These are phyloP conservation scores for Rutstroemia sydowiana DNA, from an alignment of 2,329 filamentous ascomycete species.

Conservation along the genomic window DNA sequence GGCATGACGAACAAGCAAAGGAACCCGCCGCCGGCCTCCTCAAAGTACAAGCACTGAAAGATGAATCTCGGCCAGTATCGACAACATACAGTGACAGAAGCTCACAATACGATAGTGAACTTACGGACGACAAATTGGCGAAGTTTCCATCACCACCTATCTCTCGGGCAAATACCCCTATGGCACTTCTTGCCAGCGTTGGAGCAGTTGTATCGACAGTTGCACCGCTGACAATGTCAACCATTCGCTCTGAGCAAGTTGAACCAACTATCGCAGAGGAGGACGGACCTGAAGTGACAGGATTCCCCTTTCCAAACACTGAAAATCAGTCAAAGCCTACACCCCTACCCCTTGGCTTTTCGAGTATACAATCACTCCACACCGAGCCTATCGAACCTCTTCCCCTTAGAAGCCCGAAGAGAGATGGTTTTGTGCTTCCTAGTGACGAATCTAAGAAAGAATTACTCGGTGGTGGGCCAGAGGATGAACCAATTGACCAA, in stretches of 20 bases:
- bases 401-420: constrained; percentile 42
- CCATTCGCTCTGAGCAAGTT: constrained; percentile 37
- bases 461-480: too few relatives aligned
- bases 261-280: constrained; percentile 14
- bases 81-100: constrained; percentile 46
- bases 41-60: constrained; percentile 14
- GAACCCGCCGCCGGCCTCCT: constrained; percentile 15
- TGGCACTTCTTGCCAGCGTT: constrained; percentile 13
- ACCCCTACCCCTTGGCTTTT: constrained; percentile 22
- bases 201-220: constrained; percentile 3
- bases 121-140: constrained; percentile 44
- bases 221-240: constrained; percentile 28
- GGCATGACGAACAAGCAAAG: constrained; percentile 27
- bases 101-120: constrained; percentile 42
- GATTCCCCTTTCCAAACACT: not conserved
- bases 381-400: constrained; percentile 26
- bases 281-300: constrained; percentile 7
- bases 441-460: constrained; percentile 31
- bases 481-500: not conserved
- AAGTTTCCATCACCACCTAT: constrained; percentile 48
- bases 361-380: constrained; percentile 24
- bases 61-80: constrained; percentile 38
- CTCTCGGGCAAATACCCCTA: constrained; percentile 28
- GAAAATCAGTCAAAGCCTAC: not conserved
- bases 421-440: constrained; percentile 50